phyloP scores from a whole-genome alignment of 2,329 filamentous ascomycete species.

The Aspergillus pseudonomiae region DNA sequence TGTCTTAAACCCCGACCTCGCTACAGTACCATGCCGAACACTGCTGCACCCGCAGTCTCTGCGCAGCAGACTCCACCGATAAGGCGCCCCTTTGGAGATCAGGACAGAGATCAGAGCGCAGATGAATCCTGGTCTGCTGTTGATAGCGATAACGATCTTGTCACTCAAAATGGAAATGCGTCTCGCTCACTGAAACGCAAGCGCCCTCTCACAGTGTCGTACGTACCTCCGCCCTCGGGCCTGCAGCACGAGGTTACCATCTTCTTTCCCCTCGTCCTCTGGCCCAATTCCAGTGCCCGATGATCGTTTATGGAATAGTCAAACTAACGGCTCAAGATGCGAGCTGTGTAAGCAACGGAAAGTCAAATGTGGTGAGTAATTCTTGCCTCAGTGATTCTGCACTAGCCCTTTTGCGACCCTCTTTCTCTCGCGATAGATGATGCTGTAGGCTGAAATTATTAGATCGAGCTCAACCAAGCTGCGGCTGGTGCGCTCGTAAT shows the following conservation, averaged over 20 bases:
- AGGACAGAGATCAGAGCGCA: slow-evolving; percentile 34
- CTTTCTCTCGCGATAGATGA: neutral
- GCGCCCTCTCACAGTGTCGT: slow-evolving; percentile 44
- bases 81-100: slow-evolving; percentile 25
- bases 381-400: neutral
- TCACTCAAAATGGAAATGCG: slow-evolving; percentile 29
- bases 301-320: neutral
- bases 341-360: slow-evolving; percentile 50
- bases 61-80: slow-evolving; percentile 27
- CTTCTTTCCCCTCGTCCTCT: neutral
- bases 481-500: slow-evolving; percentile 72
- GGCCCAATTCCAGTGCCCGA: neutral
- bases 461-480: slow-evolving; percentile 62
- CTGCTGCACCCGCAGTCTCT: slow-evolving; percentile 25
- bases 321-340: slow-evolving; percentile 38
- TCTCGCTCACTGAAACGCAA: slow-evolving; percentile 39
- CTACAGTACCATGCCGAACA: slow-evolving; percentile 41
- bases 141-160: slow-evolving; percentile 38
- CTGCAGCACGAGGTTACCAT: neutral
- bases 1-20: slow-evolving; percentile 30
- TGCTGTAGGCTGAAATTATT: neutral
- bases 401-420: neutral
- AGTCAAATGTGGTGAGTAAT: slow-evolving; percentile 48
- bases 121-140: slow-evolving; percentile 39
- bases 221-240: slow-evolving; percentile 23